These are phyloP conservation scores for Irpex rosettiformis DNA, from an alignment of 1,284 basidiomycete species.

Conservation along the genomic window DNA sequence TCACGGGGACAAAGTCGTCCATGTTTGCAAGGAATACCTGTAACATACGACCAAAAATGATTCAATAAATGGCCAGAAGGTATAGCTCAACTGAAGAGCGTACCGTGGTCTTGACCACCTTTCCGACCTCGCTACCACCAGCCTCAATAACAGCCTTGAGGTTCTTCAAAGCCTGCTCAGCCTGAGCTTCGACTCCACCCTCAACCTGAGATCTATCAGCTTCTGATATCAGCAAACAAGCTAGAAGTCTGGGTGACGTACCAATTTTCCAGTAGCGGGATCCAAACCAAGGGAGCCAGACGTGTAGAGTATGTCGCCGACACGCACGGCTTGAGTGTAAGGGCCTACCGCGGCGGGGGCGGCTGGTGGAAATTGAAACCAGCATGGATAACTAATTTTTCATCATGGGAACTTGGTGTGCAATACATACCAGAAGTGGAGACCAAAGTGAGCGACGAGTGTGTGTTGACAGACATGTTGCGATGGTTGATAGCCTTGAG, in stretches of 20 bases:
- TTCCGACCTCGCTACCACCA: conserved; percentile 71
- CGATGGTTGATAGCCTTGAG: conserved; percentile 6
- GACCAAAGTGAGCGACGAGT: conserved; percentile 49
- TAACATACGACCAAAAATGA: not conserved
- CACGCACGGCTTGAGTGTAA: conserved; percentile 87
- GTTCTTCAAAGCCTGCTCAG: conserved; percentile 85
- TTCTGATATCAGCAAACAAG: not conserved
- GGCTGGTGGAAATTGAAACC: conserved; percentile 39
- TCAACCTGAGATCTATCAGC: conserved; percentile 24
- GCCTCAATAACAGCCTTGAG: conserved; percentile 83
- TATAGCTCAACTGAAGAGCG: conserved; percentile 29
- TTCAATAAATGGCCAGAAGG: not conserved
- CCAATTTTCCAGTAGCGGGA: conserved; percentile 72
- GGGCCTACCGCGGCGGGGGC: conserved; percentile 88
- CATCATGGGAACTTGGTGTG: not conserved
- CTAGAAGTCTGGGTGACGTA: conserved; percentile 26
- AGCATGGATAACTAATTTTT: not conserved
- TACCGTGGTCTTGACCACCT: conserved; percentile 86
- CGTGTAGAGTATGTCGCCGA: conserved; percentile 83
- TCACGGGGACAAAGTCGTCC: conserved; percentile 87
- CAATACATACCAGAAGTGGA: conserved; percentile 45
- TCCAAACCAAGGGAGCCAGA: conserved; percentile 90
- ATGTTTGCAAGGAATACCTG: conserved; percentile 92
- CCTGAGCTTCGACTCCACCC: conserved; percentile 83
- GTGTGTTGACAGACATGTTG: conserved; percentile 43